Base-by-base conservation (phyloP, 805 yeast species). In the Metschnikowia aberdeeniae region DNA sequence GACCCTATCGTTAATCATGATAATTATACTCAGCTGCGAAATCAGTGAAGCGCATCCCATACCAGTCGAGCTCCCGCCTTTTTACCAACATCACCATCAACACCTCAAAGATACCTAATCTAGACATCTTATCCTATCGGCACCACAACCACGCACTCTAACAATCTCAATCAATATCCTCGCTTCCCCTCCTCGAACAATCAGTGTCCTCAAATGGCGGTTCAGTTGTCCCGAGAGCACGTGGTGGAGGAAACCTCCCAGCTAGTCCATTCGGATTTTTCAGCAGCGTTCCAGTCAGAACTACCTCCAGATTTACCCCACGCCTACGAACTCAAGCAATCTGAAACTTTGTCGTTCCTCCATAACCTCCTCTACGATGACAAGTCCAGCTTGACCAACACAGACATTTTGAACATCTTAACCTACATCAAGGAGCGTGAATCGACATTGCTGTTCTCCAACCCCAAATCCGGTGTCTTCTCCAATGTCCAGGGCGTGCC, bases 331-430 rank as follows among this genome's bases (percentile, higher is more conserved):
- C 57, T 68, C 34, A 64, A 58, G 53, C 72, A 62, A 49, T 67
- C 72, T 1, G 74, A 70, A 40, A 66, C 73, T n/a, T 55, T 69
- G 31, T 64, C 70, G 1, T 68, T 70, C 45, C 56, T 69, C 24
- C 67, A 66, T 56, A 68, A 69, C 52, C 54, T 70, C 19, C 56
- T 70, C 17, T 68, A 67, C 47, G 75, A 70, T 50, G 64, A 63
- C 9, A 47, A 58, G 14, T 66, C 73, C 2, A 37, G 50, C 7
- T 55, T 70, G 34, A 51, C 66, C 28, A 66, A 67, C 39, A 47
- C 67, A 10, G 75, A 70, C 44, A 68, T 70, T 38, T 51, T 70
- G 37, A 55, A 49, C 27, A 60, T 70, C 4, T 58, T 70, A 35
- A 66, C 67, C 51, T 55, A 67, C 3, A 58, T 69, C 44, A 68